Evolutionary conservation across 495 filamentous ascomycete genomes (phyloP), one percentile per base, ranked within the genome.

Genomic region (Hapsidospora chrysogenum): DNA sequence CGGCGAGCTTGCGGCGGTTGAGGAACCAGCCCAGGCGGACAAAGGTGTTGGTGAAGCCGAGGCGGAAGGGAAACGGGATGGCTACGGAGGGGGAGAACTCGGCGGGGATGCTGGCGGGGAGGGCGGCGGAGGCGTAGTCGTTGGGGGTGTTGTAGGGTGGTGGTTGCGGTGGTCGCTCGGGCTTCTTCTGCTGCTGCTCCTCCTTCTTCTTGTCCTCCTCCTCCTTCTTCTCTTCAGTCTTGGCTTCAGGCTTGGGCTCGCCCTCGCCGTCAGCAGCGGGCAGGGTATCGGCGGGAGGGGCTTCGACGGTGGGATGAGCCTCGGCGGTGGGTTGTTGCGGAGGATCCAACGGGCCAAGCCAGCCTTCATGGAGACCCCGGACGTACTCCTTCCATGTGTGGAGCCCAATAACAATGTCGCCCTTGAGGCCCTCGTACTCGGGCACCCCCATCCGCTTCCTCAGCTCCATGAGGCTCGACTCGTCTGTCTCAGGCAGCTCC

Each of bases 381-480:
- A 96, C 58, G 54, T 95, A 99, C 57, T 99, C 89, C 57, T 95
- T 96, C 89, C 89, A 99, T 7, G 86, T 79, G 49, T 95, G 77
- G 39, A 89, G 66, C 4, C 92, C 89, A 41, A 99, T 73, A 3
- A 96, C 72, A 31, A 99, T 62, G 51, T 94, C 86, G 17, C 86
- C 85, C 40, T 66, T 63, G 2, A 78, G 61, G 9, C 82, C 85
- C 2, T 75, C 65, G 49, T 73, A 85, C 16, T 85, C 74, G 13
- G 48, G 54, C 9, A 86, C 70, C 16, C 75, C 77, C 15, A 67
- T 67, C 34, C 49, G 66, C 49, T 58, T 58, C 43, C 80, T 66
- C 38, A 66, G 57, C 15, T 65, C 60, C 37, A 68, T 54, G 9
- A 78, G 51, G 17, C 68, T 45, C 23, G 76, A 70, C 23, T 81